Evolutionary conservation across 2,329 filamentous ascomycete species (phyloP).

Genomic region (Phialemonium atrogriseum): DNA sequence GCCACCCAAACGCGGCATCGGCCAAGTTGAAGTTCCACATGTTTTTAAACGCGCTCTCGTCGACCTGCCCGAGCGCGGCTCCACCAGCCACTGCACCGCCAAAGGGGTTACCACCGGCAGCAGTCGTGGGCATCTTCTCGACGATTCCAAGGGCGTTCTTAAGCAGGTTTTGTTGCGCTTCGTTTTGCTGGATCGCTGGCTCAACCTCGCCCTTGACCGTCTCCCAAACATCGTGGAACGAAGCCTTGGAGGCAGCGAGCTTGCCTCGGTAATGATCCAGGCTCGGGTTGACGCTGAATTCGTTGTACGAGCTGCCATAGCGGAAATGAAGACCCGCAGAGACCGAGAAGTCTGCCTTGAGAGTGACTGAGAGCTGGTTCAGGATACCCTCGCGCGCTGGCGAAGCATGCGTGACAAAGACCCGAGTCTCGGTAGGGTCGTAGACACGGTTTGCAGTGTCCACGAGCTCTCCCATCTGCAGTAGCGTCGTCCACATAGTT

Average conservation of each 20-base stretch:
- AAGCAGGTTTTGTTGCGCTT: constrained; percentile 85
- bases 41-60: constrained; percentile 99
- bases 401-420: constrained; percentile 95
- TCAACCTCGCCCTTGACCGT: constrained; percentile 95
- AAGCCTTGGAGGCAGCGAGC: constrained; percentile 93
- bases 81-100: constrained; percentile 73
- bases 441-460: constrained; percentile 98
- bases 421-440: constrained; percentile 91
- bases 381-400: constrained; percentile 92
- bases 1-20: constrained; percentile 92
- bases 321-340: constrained; percentile 97
- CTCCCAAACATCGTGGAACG: constrained; percentile 99
- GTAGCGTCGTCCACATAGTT: constrained; percentile 97
- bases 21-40: constrained; percentile 99
- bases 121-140: constrained; percentile 95
- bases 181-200: constrained; percentile 86
- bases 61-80: constrained; percentile 73
- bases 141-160: constrained; percentile 88
- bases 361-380: constrained; percentile 92
- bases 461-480: constrained; percentile 97
- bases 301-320: constrained; percentile 98
- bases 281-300: constrained; percentile 97
- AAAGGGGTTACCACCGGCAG: constrained; percentile 94
- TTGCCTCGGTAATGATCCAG: constrained; percentile 98
- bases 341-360: constrained; percentile 97